Evolutionary conservation across 768 basidiomycete genomes (phyloP), one percentile per base, ranked within the genome.

Genomic region (Cubamyces sp.): DNA sequence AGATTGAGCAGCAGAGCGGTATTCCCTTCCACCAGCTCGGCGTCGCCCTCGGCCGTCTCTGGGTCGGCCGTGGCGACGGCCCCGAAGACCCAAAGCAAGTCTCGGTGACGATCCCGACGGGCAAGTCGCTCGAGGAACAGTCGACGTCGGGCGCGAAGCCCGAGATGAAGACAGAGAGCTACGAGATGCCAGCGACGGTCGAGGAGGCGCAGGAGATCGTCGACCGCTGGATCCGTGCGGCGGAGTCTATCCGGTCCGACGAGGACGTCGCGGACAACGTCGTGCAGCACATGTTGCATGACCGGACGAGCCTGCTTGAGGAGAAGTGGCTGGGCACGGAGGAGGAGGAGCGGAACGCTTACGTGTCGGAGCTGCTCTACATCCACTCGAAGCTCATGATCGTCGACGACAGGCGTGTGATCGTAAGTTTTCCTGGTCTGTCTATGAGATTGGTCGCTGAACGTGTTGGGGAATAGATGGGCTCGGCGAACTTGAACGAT

Each of bases 371-470:
- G 75, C 64, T 90, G 67, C 75, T 90, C 21, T 94, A 94, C 68
- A 93, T 94, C 61, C 92, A 94, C 72, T 86, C 85, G 23, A 94
- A 94, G 78, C 73, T 96, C 25, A 96, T 97, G 95, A 92, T 96
- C 55, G 92, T 97, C 39, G 96, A 97, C 70, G 96, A 98, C 71
- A 81, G 85, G 34, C 81, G 88, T 39, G 94, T 97, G 47, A 93
- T 98, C 66, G 92, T 93, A 67, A 54, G 91, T 81, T 1, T 26
- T 11, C 19, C 21, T 28, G 12, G 49, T 42, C 19, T 57, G 30
- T 0, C 21, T 16, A n/a, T 18, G 40, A 28, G 5, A 1, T n/a
- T 16, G 46, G 34, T 47, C 5, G 46, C 40, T 30, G 23, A 5
- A 34, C 28, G 8, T 8, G 3, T 18, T 3, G 19, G 4, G 16